A percentile compares a stretch with the other conserved stretches of the same genome.
phyloP scores from a whole-genome alignment of 768 basidiomycete species.

The Rhodotorula graminis region DNA sequence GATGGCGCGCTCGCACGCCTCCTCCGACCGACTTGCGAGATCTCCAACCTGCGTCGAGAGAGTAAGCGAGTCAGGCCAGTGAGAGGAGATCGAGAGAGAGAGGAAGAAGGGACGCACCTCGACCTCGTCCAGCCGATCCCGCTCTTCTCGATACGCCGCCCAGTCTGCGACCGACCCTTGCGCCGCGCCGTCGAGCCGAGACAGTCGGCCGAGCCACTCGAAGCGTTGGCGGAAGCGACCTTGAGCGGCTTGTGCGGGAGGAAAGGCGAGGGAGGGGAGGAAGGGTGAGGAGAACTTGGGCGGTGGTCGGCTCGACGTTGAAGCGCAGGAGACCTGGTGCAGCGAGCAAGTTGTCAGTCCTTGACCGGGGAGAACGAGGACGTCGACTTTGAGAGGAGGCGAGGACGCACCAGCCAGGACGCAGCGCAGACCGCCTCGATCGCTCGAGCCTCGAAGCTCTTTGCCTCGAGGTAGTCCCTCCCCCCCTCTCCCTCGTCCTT shows the following conservation, averaged over 20 bases:
- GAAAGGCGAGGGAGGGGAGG: constrained; percentile 9
- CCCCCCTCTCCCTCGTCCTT: not conserved
- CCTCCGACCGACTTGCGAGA: not conserved
- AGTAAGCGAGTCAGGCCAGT: not conserved
- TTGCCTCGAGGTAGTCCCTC: constrained; percentile 1
- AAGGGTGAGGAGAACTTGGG: constrained; percentile 20
- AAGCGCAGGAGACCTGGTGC: too few species aligned
- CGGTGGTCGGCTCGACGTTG: not conserved
- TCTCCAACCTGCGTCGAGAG: not conserved
- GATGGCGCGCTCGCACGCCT: not conserved
- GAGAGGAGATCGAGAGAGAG: not conserved
- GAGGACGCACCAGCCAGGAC: not conserved
- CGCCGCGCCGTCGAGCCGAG: not conserved
- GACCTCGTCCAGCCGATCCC: constrained; percentile 46
- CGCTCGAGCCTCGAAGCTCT: not conserved
- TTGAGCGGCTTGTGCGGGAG: not conserved
- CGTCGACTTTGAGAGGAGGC: too few species aligned
- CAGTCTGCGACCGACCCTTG: constrained; percentile 71
- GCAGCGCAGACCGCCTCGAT: not conserved
- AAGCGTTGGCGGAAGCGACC: constrained; percentile 15
- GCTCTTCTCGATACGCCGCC: constrained; percentile 55
- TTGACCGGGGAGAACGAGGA: too few species aligned
- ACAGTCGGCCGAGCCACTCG: constrained; percentile 9
- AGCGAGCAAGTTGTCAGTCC: too few species aligned
- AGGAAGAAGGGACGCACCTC: not conserved